These are phyloP conservation scores for Canavalia ensiformis DNA, from an alignment of 306 rosid genomes.

Conservation along the genomic window DNA sequence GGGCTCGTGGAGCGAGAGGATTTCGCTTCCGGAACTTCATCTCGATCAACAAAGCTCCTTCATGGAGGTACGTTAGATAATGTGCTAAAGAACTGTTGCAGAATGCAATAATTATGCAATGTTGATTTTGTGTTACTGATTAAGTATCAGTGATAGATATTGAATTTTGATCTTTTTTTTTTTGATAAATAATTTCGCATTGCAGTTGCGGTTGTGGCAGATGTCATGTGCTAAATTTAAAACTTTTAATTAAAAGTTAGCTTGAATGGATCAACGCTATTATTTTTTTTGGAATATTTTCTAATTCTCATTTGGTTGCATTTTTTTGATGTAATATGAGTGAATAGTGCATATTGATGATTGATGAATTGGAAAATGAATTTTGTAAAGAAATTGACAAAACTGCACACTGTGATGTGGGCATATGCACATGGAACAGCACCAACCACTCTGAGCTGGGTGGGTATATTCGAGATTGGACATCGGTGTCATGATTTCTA, in stretches of 20 bases:
- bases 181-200: neutral
- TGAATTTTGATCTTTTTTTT: neutral
- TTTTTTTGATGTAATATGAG: neutral
- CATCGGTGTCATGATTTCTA: constrained; percentile 21
- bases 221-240: neutral
- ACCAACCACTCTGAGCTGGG: neutral
- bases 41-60: constrained; percentile 96
- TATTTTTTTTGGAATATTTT: neutral
- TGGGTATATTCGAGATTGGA: constrained; percentile 13
- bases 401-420: neutral
- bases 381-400: neutral
- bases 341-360: constrained; percentile 19
- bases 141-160: neutral
- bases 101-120: neutral
- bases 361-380: neutral
- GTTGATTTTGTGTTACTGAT: neutral
- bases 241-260: neutral
- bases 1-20: constrained; percentile 98
- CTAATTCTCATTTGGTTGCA: neutral
- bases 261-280: neutral
- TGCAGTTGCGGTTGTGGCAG: neutral
- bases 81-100: neutral
- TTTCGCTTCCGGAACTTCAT: constrained; percentile 94
- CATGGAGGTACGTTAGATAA: constrained; percentile 79
- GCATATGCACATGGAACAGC: constrained; percentile 7